Conservation (phyloP, 2,329 filamentous ascomycete species). For the Alternaria conjuncta region DNA sequence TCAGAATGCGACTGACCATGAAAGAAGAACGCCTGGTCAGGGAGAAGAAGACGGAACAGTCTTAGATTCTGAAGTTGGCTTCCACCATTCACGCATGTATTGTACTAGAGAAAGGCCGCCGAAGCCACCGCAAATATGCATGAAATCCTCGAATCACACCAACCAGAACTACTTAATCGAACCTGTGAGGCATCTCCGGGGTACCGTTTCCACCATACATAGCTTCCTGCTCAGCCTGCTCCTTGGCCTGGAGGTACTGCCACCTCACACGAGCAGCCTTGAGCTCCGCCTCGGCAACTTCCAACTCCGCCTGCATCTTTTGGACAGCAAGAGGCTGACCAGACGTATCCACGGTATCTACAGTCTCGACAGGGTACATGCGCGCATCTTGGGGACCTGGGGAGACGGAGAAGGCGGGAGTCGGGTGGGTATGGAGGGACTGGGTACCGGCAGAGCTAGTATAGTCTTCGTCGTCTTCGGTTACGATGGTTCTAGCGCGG, state of each 20-base stretch:
- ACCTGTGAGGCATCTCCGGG: neutral
- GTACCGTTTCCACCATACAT: slow-evolving; percentile 1
- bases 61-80: neutral
- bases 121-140: neutral
- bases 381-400: slow-evolving; percentile 5
- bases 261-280: slow-evolving; percentile 31
- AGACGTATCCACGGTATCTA: slow-evolving; percentile 12
- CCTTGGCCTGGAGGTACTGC: slow-evolving; percentile 29
- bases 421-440: slow-evolving; percentile 1
- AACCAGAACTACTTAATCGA: neutral
- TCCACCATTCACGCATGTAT: neutral
- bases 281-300: slow-evolving; percentile 43
- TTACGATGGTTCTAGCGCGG: slow-evolving; percentile 7
- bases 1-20: neutral
- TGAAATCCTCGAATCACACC: neutral
- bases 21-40: neutral
- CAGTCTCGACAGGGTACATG: slow-evolving; percentile 4
- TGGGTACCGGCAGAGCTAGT: neutral
- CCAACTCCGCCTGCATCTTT: slow-evolving; percentile 37
- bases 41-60: neutral
- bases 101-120: neutral
- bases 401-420: slow-evolving; percentile 18
- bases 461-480: slow-evolving; percentile 22
- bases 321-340: slow-evolving; percentile 30
- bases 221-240: slow-evolving; percentile 16